Percentiles rank a stretch among this genome's conserved stretches.
Evolutionary conservation across 257 asterid genomes (phyloP).

Genomic region (Nicotiana tomentosiformis): DNA sequence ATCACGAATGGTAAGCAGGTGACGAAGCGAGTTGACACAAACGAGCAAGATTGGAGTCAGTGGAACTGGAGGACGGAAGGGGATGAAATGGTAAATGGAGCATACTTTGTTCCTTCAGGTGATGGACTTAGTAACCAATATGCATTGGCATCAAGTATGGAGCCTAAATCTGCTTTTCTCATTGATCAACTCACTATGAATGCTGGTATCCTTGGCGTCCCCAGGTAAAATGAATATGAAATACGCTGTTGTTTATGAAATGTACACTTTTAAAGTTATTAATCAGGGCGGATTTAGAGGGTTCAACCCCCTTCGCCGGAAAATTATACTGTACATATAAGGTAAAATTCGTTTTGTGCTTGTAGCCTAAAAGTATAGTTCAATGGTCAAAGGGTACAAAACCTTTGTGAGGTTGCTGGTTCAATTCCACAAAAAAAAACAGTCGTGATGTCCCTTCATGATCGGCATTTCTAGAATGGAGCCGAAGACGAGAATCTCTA

Average conservation of each 20-base stretch:
- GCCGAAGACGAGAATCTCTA: too few species aligned
- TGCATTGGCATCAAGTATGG: slow-evolving; percentile 31
- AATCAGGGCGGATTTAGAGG: too few species aligned
- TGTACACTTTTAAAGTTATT: background rate
- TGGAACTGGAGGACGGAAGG: slow-evolving; percentile 95
- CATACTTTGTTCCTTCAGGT: slow-evolving; percentile 80
- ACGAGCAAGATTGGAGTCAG: slow-evolving; percentile 54
- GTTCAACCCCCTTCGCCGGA: too few species aligned
- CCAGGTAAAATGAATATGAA: slow-evolving; percentile 17
- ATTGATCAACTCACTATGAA: slow-evolving; percentile 26
- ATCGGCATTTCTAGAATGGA: too few species aligned
- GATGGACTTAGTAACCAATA: slow-evolving; percentile 52
- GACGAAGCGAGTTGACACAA: slow-evolving; percentile 64
- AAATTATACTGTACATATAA: too few species aligned
- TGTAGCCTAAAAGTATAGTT: too few species aligned
- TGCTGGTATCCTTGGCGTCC: slow-evolving; percentile 30
- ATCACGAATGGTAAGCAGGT: slow-evolving; percentile 31
- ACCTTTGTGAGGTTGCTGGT: too few species aligned
- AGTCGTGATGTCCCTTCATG: too few species aligned
- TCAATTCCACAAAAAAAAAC: too few species aligned
- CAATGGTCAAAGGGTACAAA: too few species aligned
- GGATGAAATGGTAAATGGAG: slow-evolving; percentile 77
- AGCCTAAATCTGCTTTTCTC: slow-evolving; percentile 25
- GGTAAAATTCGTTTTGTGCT: too few species aligned
- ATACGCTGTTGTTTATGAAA: background rate